Base-by-base conservation (phyloP, 1,284 basidiomycete species). In the Cryptococcus hybrid region DNA sequence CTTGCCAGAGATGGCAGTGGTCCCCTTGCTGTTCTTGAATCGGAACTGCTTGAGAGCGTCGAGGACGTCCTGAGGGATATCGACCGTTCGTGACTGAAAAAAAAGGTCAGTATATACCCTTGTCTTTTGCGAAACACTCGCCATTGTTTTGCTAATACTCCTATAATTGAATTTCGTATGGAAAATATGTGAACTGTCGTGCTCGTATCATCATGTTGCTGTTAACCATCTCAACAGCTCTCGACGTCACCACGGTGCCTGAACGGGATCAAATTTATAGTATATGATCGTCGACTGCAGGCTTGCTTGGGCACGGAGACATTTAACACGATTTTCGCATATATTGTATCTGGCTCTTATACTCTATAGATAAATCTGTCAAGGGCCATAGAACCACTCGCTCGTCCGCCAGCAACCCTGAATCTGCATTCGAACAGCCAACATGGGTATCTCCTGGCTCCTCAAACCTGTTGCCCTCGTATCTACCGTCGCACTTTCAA, bases 1-100 rank as follows among this genome's bases (percentile, higher is more conserved):
- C 76, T 18, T 46, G 79, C 79, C 69, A 61, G 91, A 81, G 62
- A 93, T 80, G 4, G 89, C 91, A 30, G 89, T 86, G 68, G 82
- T 87, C 36, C 86, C 86, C 47, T 65, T 69, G 44, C 85, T 81
- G 50, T 86, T 85, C 2, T 84, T 83, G 71, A 93, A 92, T 45
- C 91, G 83, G 79, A 94, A 93, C 73, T 91, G 90, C 69, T 86
- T 84, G 47, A 93, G 84, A 18, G 85, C 80, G 59, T 87, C 84
- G 75, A 88, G 88, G 73, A 93, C 83, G 48, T 82, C 79, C 63
- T 85, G 81, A 0, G 89, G 88, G 66, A 92, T 91, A 70, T 92
- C 90, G 62, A 93, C 89, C 39, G 89, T 90, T 45, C 64, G 55
- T 1, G 58, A 42, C 40, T 42, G 30, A 30, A 30, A 30, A 30